Base-by-base conservation (phyloP, 257 asterid genomes). In the Lantana camara region DNA sequence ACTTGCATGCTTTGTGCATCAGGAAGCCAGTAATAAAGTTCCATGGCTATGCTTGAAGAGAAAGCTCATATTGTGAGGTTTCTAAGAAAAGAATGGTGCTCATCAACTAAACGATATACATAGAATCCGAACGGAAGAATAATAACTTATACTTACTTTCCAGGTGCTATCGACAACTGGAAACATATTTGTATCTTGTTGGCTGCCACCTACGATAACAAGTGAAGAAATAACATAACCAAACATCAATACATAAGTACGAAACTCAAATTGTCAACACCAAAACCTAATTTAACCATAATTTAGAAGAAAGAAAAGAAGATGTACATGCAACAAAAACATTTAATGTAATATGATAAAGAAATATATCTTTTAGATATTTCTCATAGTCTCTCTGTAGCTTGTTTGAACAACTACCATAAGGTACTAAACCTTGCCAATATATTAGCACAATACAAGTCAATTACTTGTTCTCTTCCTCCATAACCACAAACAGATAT, bases 131-230 rank as follows among this genome's bases (percentile, higher is more conserved):
- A 71, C 57, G 59, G 1, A 34, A 32, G 64, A 35, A 69, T 55
- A 54, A 56, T 44, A 35, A 9, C 32, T 54, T 44, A 68, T 70
- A 73, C 86, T 35, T 72, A 81, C 87, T 67, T 83, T 91, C 96
- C 98, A 91, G 69, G 91, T 69, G 82, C 98, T 89, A 71, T 83
- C 92, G 10, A 87, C 98, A 57, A 84, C 97, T 16, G 98, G 98
- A 67, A 91, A 91, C 77, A 91, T 50, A 75, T 75, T 80, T 62
- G 87, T 71, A 64, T 86, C 98, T 14, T 85, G 79, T 73, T 83
- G 88, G 60, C 80, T 64, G 41, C 89, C 86, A 72, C 96, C 96
- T 89, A 63, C 30, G 52, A 51, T 51, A 58, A 61, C 41, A 29
- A 34, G 51, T 11, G 63, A 64, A 38, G 71, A 58, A 6, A 32